Evolutionary conservation across 805 yeast species (phyloP), one percentile per base, ranked within the genome.

Genomic region (Sugiyamaella smithiae): DNA sequence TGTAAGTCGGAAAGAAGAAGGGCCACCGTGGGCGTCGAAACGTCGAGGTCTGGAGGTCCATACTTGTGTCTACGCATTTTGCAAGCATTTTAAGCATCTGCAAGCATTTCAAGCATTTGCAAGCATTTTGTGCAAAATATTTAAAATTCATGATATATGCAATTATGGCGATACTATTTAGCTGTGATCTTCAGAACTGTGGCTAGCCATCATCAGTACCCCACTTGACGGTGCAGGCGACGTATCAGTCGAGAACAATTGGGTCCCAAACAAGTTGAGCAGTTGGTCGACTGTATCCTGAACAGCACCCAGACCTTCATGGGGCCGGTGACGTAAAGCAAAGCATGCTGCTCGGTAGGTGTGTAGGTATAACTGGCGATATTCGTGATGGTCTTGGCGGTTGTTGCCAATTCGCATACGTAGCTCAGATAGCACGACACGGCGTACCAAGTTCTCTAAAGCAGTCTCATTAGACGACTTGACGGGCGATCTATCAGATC

Each of bases 351-450:
- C 55, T 22, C 53, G 40, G 46, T 53, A 59, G 19, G 67, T 55
- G 14, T 59, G 53, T 24, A 58, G 56, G 46, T 64, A 66, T 12
- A 67, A 44, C 16, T 35, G 50, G 19, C 59, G 57, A 53, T 54
- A 66, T 9, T 64, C 66, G 19, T 56, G 56, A 17, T 37, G 17
- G 44, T 64, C 66, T 16, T 56, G 56, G 19, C 31, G 17, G 44
- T 58, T 46, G 5, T 61, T 52, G 3, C 47, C 29, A 23, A 64
- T 50, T 4, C 69, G 62, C 43, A 68, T 50, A 11, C 72, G 57
- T 49, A 68, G 48, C n/a, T 65, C 72, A 1, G 67, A 63, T 50
- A 67, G 49, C 5, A 65, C 54, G 6, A 65, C 58, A 43, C 62
- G 65, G 44, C 63, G 64, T 8, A 67, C 22, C 19, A 43, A 22